Conservation (phyloP, 345 rosid species). For the Acer negundo region DNA sequence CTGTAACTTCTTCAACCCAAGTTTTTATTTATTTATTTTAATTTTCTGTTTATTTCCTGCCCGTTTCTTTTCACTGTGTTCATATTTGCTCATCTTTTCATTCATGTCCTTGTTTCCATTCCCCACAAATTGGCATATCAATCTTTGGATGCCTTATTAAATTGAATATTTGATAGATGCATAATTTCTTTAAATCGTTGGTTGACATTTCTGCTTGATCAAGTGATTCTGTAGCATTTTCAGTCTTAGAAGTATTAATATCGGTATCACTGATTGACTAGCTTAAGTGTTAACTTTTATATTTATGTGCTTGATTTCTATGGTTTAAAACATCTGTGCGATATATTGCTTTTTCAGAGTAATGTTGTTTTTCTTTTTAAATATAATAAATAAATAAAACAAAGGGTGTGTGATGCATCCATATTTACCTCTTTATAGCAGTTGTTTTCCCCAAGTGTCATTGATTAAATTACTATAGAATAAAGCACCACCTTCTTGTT, state of each 20-base stretch:
- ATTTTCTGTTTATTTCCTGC: not conserved
- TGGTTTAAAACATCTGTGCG: not conserved
- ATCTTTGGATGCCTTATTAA: too few relatives aligned
- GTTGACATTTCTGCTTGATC: not conserved
- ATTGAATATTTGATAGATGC: not conserved
- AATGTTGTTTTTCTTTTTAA: not conserved
- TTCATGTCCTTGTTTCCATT: not conserved
- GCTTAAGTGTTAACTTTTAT: not conserved
- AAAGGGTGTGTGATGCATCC: not conserved
- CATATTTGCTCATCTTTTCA: not conserved
- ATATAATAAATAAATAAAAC: not conserved
- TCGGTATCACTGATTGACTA: not conserved
- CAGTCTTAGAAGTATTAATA: not conserved
- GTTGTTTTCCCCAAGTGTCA: not conserved
- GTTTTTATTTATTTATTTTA: not conserved
- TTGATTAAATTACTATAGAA: not conserved
- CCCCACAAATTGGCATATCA: too few relatives aligned
- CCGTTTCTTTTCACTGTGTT: not conserved
- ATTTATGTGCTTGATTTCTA: slow-evolving; percentile 9
- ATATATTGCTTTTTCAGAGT: not conserved
- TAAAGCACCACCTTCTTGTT: not conserved
- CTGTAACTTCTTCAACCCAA: not conserved
- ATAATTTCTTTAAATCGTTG: not conserved
- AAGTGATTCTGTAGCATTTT: not conserved
- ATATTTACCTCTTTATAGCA: not conserved